phyloP scores from a whole-genome alignment of 768 basidiomycete species.

The Amanita pallidorosea region DNA sequence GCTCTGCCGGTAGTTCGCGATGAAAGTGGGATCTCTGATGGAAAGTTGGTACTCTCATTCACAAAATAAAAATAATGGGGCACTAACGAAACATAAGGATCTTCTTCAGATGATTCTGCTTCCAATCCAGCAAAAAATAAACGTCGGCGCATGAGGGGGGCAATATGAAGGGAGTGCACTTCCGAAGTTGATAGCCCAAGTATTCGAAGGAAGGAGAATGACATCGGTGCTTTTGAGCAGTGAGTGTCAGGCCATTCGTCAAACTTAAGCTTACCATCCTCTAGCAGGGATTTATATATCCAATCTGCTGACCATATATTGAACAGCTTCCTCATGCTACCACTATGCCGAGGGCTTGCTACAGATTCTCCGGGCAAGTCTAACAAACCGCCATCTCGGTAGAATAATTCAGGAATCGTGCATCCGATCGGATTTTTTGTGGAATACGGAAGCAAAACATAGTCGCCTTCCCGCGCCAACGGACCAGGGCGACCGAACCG shows the following conservation, averaged over 20 bases:
- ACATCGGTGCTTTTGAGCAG: slow-evolving; percentile 24
- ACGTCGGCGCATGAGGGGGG: slow-evolving; percentile 48
- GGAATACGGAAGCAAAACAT: slow-evolving; percentile 74
- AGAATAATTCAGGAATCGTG: slow-evolving; percentile 63
- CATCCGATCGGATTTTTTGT: slow-evolving; percentile 82
- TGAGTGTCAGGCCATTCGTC: not conserved
- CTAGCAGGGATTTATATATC: slow-evolving; percentile 59
- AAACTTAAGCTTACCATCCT: slow-evolving; percentile 37
- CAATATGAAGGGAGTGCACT: slow-evolving; percentile 46
- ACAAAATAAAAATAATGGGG: not conserved
- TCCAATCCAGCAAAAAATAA: slow-evolving; percentile 40
- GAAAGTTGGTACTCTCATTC: not conserved
- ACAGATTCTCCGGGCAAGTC: slow-evolving; percentile 51
- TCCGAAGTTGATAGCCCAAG: slow-evolving; percentile 54
- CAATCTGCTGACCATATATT: slow-evolving; percentile 88
- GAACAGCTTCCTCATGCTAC: slow-evolving; percentile 55
- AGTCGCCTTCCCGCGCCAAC: slow-evolving; percentile 81
- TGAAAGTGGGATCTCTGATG: slow-evolving; percentile 45
- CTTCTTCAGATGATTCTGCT: slow-evolving; percentile 23
- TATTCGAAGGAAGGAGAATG: slow-evolving; percentile 76
- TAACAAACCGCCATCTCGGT: slow-evolving; percentile 66
- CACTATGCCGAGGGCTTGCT: slow-evolving; percentile 34
- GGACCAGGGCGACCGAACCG: slow-evolving; percentile 73
- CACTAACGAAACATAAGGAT: slow-evolving; percentile 33
- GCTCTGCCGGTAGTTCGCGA: slow-evolving; percentile 18